These are phyloP conservation scores for Sordariomycetes sp. DNA, from an alignment of 2,329 filamentous ascomycete genomes.

Conservation along the genomic window DNA sequence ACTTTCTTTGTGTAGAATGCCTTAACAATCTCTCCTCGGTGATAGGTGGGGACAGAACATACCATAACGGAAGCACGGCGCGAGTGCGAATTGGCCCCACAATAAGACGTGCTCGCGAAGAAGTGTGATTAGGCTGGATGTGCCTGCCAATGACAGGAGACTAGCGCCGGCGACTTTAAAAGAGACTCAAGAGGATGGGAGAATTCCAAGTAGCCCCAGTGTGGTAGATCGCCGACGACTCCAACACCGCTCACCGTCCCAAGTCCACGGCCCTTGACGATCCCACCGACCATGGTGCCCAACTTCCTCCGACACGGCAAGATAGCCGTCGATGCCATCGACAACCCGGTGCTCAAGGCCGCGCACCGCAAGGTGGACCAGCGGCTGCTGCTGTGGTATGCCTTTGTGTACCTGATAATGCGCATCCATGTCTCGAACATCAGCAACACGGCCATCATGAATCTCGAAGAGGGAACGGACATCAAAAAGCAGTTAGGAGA, in stretches of 20 bases:
- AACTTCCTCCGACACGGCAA: neutral
- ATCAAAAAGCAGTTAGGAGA: slow-evolving; percentile 12
- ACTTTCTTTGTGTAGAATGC: neutral
- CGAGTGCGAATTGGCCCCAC: slow-evolving; percentile 5
- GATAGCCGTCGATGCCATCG: neutral
- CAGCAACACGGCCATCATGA: slow-evolving; percentile 14
- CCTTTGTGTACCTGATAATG: slow-evolving; percentile 13
- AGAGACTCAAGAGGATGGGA: neutral
- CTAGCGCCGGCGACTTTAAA: neutral
- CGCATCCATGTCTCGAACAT: slow-evolving; percentile 13
- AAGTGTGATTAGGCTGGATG: neutral
- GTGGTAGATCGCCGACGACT: neutral
- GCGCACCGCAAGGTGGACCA: slow-evolving; percentile 12
- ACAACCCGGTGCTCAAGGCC: slow-evolving; percentile 5
- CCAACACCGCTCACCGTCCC: neutral
- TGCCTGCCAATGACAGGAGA: neutral
- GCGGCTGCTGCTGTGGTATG: slow-evolving; percentile 12
- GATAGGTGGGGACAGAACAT: neutral
- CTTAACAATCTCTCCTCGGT: neutral
- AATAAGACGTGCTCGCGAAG: slow-evolving; percentile 8
- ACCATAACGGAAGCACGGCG: neutral
- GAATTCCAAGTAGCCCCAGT: neutral
- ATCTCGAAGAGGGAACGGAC: slow-evolving; percentile 13
- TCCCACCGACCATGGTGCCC: neutral
- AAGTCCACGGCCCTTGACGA: neutral